Base-by-base conservation (phyloP, 805 yeast species). In the Metschnikowia noctiluminum region DNA sequence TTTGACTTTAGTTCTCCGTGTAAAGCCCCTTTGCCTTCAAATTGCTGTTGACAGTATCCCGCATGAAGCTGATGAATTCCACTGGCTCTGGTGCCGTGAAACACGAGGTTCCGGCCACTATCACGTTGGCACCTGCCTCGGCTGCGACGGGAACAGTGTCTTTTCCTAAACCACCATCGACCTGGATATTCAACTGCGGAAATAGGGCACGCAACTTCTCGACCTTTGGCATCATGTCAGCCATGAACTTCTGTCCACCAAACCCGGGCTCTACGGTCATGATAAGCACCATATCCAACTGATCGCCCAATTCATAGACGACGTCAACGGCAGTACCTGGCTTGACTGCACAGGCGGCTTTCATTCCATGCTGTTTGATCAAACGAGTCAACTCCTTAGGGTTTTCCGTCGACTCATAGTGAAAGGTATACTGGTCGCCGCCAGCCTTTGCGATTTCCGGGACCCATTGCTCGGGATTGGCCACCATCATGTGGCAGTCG, bases 191-290 rank as follows among this genome's bases (percentile, higher is more conserved):
- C 65, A 92, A 73, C 15, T 83, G 65, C 11, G 97, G 97, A 66
- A 77, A 89, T 60, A 76, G 78, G 35, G 65, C 68, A 68, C 99
- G 82, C 59, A 94, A 75, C 30, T 73, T 75, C 58, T 81, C 85
- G 42, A 92, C 98, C 70, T 92, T 92, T 53, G 95, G 89, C 98
- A 94, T 91, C 97, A 92, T 91, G 50, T 82, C 88, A 15, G 82
- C 73, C 97, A 89, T 90, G 75, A 94, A 94, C 67, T 86, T 87
- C 71, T 94, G 99, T 40, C 99, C 99, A 21, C 99, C 99, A 65
- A 94, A 92, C 0, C 99, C 99, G 12, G 99, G 99, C 71, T 94
- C 99, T 34, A 94, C 98, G 2, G 99, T 94, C 98, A 92, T 94
- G 38, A 94, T 85, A 50, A 94, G 76, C n/a, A 89, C 91, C 97